Percentiles rank a stretch among this genome's conserved stretches.
These are phyloP conservation scores for Bipolaris oryzae DNA, from an alignment of 2,329 filamentous ascomycete genomes.

Conservation along the genomic window DNA sequence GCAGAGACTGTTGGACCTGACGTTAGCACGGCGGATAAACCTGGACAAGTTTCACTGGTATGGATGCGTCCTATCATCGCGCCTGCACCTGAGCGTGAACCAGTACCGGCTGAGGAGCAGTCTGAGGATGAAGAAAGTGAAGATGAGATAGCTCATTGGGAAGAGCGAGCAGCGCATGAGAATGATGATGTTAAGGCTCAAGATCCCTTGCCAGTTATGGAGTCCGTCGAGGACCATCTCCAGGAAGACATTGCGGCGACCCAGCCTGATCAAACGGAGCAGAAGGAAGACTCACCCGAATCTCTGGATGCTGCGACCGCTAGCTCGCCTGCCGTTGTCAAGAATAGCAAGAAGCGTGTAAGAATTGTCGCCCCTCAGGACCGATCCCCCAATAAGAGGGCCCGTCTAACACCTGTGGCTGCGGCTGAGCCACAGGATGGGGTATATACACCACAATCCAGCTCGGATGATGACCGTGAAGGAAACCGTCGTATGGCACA, in stretches of 20 bases:
- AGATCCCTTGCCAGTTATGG: background rate
- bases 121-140: slow-evolving; percentile 15
- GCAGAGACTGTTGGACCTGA: slow-evolving; percentile 6
- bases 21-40: slow-evolving; percentile 6
- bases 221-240: background rate
- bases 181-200: background rate
- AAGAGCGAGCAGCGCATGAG: background rate
- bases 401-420: slow-evolving; percentile 1
- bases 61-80: slow-evolving; percentile 14
- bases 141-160: slow-evolving; percentile 4
- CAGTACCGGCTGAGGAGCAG: slow-evolving; percentile 1
- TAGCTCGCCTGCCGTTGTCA: background rate
- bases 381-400: slow-evolving; percentile 21
- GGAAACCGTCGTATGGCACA: background rate
- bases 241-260: background rate
- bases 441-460: slow-evolving; percentile 5
- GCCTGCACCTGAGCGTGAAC: slow-evolving; percentile 8
- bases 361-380: slow-evolving; percentile 20
- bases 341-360: slow-evolving; percentile 29
- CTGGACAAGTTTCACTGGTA: slow-evolving; percentile 18
- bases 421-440: background rate
- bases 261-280: background rate
- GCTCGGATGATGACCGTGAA: slow-evolving; percentile 17
- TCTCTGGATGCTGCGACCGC: background rate
- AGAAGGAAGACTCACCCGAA: background rate